These are phyloP conservation scores for Sechiopsis laciniata DNA, from an alignment of 306 rosid genomes.

Conservation along the genomic window DNA sequence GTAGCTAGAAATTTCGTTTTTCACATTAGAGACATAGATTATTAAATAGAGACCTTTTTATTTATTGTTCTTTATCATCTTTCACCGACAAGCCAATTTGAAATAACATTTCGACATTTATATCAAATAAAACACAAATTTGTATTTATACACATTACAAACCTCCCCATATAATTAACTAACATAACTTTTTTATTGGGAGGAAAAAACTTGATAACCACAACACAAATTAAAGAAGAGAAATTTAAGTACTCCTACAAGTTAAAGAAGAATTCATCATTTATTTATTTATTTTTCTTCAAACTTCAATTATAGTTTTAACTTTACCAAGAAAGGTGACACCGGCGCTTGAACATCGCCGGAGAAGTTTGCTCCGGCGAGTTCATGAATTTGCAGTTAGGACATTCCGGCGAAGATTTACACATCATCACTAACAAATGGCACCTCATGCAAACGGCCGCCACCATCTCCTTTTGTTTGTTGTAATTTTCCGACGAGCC, in stretches of 20 bases:
- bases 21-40: too few relatives aligned
- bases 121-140: conserved; percentile 2
- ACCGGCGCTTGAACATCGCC: conserved; percentile 6
- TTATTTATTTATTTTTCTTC: not conserved
- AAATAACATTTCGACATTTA: not conserved
- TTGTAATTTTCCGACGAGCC: not conserved
- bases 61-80: too few relatives aligned
- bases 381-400: conserved; percentile 25
- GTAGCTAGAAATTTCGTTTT: not conserved
- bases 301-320: not conserved
- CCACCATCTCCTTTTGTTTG: conserved; percentile 10
- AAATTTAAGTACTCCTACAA: conserved; percentile 3
- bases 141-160: not conserved
- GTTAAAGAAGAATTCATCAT: not conserved
- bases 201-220: not conserved
- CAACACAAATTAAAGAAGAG: not conserved
- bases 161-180: not conserved
- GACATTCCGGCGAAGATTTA: conserved; percentile 25
- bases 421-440: conserved; percentile 21
- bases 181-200: not conserved
- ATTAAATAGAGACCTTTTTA: too few relatives aligned
- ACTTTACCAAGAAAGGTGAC: conserved; percentile 15
- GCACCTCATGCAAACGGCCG: conserved; percentile 23
- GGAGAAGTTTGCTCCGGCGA: conserved; percentile 15
- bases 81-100: not conserved